phyloP scores from a whole-genome alignment of 371 early-diverging fungal species.

The Rhizomucor pusillus region DNA sequence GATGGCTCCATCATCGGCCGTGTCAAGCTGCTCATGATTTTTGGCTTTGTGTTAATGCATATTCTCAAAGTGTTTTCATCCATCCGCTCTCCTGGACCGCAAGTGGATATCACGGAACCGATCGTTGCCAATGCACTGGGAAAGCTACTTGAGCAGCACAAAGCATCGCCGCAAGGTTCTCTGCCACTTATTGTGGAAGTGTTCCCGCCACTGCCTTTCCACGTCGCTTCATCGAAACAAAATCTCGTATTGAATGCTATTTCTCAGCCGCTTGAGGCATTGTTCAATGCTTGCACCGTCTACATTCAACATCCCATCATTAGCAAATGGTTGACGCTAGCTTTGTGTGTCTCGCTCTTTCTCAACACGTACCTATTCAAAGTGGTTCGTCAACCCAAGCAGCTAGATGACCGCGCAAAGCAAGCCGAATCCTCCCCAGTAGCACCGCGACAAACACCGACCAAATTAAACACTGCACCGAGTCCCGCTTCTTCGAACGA shows the following conservation, averaged over 20 bases:
- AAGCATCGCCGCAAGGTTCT: slow-evolving; percentile 30
- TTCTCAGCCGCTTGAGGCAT: slow-evolving; percentile 41
- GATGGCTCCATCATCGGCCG: slow-evolving; percentile 50
- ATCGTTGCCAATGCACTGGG: slow-evolving; percentile 42
- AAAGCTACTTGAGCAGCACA: slow-evolving; percentile 43
- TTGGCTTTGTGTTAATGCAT: slow-evolving; percentile 74
- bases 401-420: slow-evolving; percentile 17
- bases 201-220: slow-evolving; percentile 60
- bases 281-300: slow-evolving; percentile 49
- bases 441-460: slow-evolving; percentile 8
- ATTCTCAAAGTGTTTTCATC: slow-evolving; percentile 71
- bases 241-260: slow-evolving; percentile 33
- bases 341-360: slow-evolving; percentile 55
- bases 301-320: slow-evolving; percentile 65
- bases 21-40: slow-evolving; percentile 55
- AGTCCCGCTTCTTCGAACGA: slow-evolving; percentile 8
- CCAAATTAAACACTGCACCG: slow-evolving; percentile 11
- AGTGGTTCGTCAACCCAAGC: slow-evolving; percentile 56
- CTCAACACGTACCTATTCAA: slow-evolving; percentile 68
- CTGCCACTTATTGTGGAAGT: slow-evolving; percentile 62
- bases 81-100: slow-evolving; percentile 41
- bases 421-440: slow-evolving; percentile 1
- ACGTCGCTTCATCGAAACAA: slow-evolving; percentile 26
- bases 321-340: slow-evolving; percentile 57
- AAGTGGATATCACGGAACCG: slow-evolving; percentile 41